Conservation (phyloP, 371 early-diverging fungal species). For the Actinomucor elegans region DNA sequence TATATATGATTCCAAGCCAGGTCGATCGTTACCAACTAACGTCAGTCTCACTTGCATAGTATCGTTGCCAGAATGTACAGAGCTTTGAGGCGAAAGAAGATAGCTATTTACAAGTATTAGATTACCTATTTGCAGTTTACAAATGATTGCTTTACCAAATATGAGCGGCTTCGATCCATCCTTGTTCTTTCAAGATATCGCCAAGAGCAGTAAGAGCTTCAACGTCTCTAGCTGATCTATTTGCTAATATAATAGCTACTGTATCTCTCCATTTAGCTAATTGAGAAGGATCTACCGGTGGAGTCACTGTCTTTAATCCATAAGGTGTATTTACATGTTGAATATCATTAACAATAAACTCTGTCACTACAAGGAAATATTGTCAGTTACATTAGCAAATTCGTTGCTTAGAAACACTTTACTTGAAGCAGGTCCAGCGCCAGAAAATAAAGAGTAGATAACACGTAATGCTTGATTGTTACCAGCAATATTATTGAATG, state of each 20-base stretch:
- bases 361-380: slow-evolving; percentile 21
- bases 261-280: slow-evolving; percentile 69
- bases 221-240: slow-evolving; percentile 78
- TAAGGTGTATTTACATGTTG: slow-evolving; percentile 34
- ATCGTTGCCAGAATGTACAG: slow-evolving; percentile 63
- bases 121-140: not conserved
- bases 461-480: slow-evolving; percentile 70
- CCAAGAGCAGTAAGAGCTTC: slow-evolving; percentile 76
- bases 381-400: not conserved
- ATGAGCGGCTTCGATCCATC: slow-evolving; percentile 76
- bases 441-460: slow-evolving; percentile 74
- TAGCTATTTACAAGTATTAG: slow-evolving; percentile 47
- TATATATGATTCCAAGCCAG: slow-evolving; percentile 49
- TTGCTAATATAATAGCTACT: slow-evolving; percentile 77
- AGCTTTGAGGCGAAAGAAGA: slow-evolving; percentile 60
- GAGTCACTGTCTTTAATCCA: slow-evolving; percentile 22
- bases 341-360: slow-evolving; percentile 27
- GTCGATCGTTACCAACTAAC: slow-evolving; percentile 58
- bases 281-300: slow-evolving; percentile 27
- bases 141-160: slow-evolving; percentile 63
- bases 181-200: slow-evolving; percentile 65
- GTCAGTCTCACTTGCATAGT: slow-evolving; percentile 56
- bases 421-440: slow-evolving; percentile 61
- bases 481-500: slow-evolving; percentile 33
- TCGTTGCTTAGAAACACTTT: slow-evolving; percentile 1